Conservation (phyloP, 345 rosid species). For the Dipteronia dyeriana region DNA sequence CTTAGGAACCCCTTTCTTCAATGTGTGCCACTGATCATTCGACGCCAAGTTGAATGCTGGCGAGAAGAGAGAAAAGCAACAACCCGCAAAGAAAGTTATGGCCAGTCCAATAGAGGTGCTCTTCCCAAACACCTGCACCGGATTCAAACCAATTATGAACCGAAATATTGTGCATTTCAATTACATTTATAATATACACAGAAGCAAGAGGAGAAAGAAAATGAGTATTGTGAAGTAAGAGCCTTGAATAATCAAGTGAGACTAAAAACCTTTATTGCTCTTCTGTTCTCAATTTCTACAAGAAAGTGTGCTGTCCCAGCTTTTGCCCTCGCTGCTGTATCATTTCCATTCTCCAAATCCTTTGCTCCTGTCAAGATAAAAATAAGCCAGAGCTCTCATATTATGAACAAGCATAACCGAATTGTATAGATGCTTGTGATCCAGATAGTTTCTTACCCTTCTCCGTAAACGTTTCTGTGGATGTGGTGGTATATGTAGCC, state of each 20-base stretch:
- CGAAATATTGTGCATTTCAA: neutral
- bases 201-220: too few relatives aligned
- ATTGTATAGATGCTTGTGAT: neutral
- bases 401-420: too few relatives aligned
- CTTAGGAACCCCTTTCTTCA: constrained; percentile 69
- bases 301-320: constrained; percentile 62
- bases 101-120: constrained; percentile 56
- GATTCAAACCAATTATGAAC: neutral
- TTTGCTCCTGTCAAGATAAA: constrained; percentile 23
- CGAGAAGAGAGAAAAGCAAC: constrained; percentile 82
- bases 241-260: constrained; percentile 9
- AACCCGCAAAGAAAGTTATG: constrained; percentile 70
- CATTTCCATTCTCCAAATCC: constrained; percentile 41
- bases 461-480: constrained; percentile 24
- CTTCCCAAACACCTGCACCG: constrained; percentile 69
- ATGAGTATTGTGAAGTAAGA: neutral
- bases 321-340: constrained; percentile 33
- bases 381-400: neutral
- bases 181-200: too few relatives aligned
- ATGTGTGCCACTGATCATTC: constrained; percentile 80
- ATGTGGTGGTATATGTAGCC: constrained; percentile 23
- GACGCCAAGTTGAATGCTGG: constrained; percentile 89
- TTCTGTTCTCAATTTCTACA: constrained; percentile 61
- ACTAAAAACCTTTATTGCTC: constrained; percentile 68
- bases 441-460: constrained; percentile 26